phyloP scores from a whole-genome alignment of 768 basidiomycete genomes.

The Tulasnella sp. region DNA sequence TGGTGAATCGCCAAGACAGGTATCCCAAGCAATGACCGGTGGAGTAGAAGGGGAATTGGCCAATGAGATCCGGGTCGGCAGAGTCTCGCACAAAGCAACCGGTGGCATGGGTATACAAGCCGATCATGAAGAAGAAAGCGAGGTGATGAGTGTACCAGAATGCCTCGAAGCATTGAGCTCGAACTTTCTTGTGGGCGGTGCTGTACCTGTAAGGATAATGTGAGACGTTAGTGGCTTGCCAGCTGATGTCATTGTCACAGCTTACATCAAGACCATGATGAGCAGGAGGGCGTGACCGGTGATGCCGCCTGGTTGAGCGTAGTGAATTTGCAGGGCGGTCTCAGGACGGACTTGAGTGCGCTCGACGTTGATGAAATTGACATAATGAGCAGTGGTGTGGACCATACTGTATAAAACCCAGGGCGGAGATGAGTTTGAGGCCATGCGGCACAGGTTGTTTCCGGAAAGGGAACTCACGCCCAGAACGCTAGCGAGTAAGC shows the following conservation, averaged over 20 bases:
- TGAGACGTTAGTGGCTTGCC: not conserved
- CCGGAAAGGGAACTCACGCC: slow-evolving; percentile 39
- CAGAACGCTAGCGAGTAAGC: slow-evolving; percentile 94
- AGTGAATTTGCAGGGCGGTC: slow-evolving; percentile 78
- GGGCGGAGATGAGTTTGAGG: not conserved
- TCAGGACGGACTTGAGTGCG: slow-evolving; percentile 77
- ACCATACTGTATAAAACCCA: slow-evolving; percentile 48
- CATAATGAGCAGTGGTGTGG: slow-evolving; percentile 89
- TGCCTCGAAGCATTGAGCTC: slow-evolving; percentile 84
- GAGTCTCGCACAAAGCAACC: slow-evolving; percentile 93
- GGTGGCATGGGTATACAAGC: slow-evolving; percentile 82
- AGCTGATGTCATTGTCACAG: too few species aligned
- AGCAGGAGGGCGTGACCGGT: slow-evolving; percentile 95
- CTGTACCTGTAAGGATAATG: slow-evolving; percentile 48
- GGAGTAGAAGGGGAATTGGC: slow-evolving; percentile 80
- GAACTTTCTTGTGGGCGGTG: slow-evolving; percentile 84
- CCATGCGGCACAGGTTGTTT: not conserved
- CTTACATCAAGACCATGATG: slow-evolving; percentile 77
- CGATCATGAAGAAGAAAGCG: slow-evolving; percentile 91
- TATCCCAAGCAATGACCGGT: slow-evolving; percentile 89
- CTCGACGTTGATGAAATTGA: slow-evolving; percentile 91
- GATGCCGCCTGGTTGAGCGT: slow-evolving; percentile 83
- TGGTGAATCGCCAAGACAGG: slow-evolving; percentile 82
- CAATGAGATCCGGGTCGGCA: slow-evolving; percentile 62
- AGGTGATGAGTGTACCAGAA: slow-evolving; percentile 98